A percentile compares a stretch with the other conserved stretches of the same genome.
These are phyloP conservation scores for Sisymbrium altissimum DNA, from an alignment of 345 rosid species.

Conservation along the genomic window DNA sequence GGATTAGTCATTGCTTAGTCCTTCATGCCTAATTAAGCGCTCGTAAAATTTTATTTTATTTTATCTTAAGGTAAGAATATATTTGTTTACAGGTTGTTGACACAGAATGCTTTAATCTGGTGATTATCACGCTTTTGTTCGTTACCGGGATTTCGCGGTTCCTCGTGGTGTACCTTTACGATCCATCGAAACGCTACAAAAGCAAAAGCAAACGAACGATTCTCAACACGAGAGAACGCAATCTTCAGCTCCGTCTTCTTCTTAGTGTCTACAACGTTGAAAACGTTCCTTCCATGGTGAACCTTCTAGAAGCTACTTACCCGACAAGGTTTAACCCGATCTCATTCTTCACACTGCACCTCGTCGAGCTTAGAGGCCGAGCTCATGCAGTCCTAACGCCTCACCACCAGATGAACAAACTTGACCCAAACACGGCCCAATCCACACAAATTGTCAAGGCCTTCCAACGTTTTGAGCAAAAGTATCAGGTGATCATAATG, in stretches of 20 bases:
- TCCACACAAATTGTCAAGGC: constrained; percentile 37
- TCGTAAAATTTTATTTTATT: no score
- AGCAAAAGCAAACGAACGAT: constrained; percentile 54
- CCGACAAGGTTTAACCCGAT: constrained; percentile 29
- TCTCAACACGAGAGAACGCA: constrained; percentile 31
- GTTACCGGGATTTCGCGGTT: constrained; percentile 39
- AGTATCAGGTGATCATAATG: constrained; percentile 11
- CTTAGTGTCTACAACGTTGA: constrained; percentile 42
- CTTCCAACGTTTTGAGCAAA: constrained; percentile 42
- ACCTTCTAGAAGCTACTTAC: constrained; percentile 33
- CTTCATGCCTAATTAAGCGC: no score
- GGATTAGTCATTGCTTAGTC: neutral
- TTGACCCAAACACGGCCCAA: constrained; percentile 29
- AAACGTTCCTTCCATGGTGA: constrained; percentile 33
- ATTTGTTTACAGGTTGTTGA: constrained; percentile 17
- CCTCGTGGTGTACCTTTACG: constrained; percentile 45
- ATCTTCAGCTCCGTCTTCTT: constrained; percentile 45
- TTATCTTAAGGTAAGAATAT: no score
- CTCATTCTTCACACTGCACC: constrained; percentile 29
- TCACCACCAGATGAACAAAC: constrained; percentile 34
- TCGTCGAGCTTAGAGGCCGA: constrained; percentile 37
- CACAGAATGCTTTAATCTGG: constrained; percentile 25
- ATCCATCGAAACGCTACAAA: constrained; percentile 55
- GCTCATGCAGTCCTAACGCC: constrained; percentile 33
- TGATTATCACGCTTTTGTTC: neutral